A percentile compares a stretch with the other conserved stretches of the same genome.
Evolutionary conservation across 805 yeast genomes (phyloP).

Genomic region (Ascoidea rubescens): DNA sequence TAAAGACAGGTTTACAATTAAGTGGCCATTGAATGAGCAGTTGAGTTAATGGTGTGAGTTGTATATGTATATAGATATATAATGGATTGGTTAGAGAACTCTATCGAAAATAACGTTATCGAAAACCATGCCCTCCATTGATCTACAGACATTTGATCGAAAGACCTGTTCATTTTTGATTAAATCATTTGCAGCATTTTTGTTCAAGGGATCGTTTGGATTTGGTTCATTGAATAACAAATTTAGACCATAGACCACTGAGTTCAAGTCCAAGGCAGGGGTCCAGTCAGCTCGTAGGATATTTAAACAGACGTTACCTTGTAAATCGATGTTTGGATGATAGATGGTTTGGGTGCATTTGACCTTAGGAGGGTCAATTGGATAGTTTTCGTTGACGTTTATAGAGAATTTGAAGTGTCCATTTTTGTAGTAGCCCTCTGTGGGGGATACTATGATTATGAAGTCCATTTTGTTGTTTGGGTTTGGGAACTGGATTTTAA

Average conservation of each 20-base stretch:
- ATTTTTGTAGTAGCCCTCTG: conserved; percentile 56
- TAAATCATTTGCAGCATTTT: conserved; percentile 65
- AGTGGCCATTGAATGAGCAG: too few species aligned
- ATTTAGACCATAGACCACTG: conserved; percentile 73
- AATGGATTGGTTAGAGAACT: conserved; percentile 20
- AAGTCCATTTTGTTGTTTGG: conserved; percentile 49
- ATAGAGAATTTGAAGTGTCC: conserved; percentile 65
- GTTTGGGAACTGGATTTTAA: conserved; percentile 13
- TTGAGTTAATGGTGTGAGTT: too few species aligned
- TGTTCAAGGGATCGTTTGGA: conserved; percentile 84
- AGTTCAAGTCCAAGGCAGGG: conserved; percentile 74
- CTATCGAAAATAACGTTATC: conserved; percentile 47
- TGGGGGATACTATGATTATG: conserved; percentile 43
- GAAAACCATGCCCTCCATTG: conserved; percentile 67
- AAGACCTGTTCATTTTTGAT: conserved; percentile 33
- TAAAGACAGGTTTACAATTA: too few species aligned
- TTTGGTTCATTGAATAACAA: conserved; percentile 84
- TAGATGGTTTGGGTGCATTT: conserved; percentile 58
- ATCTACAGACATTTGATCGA: conserved; percentile 34
- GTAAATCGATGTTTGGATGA: conserved; percentile 87
- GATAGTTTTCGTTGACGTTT: conserved; percentile 56
- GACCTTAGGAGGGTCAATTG: conserved; percentile 87
- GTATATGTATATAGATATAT: too few species aligned
- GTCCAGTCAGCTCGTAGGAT: conserved; percentile 94
- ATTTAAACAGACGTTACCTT: conserved; percentile 86